These are phyloP conservation scores for Penicillium sp. DNA, from an alignment of 2,329 filamentous ascomycete genomes.

Conservation along the genomic window DNA sequence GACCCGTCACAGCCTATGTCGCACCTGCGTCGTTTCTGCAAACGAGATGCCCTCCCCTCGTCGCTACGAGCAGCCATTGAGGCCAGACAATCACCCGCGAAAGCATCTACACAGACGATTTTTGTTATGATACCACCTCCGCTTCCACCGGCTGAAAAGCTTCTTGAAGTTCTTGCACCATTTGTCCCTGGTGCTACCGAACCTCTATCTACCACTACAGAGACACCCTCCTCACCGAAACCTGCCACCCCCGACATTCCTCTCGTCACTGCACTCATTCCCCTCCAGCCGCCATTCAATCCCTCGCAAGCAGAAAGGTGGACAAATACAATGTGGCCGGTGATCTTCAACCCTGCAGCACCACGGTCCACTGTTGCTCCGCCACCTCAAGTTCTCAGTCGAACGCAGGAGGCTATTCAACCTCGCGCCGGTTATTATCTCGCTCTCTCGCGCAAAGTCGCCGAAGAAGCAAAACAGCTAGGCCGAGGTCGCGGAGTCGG, in stretches of 20 bases:
- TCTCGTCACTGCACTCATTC: conserved; percentile 34
- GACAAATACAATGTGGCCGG: conserved; percentile 41
- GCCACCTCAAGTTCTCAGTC: conserved; percentile 35
- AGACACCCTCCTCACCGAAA: conserved; percentile 5
- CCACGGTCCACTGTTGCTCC: conserved; percentile 41
- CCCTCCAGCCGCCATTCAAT: conserved; percentile 39
- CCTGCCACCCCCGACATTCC: conserved; percentile 15
- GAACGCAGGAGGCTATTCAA: conserved; percentile 32
- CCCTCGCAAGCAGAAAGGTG: conserved; percentile 39
- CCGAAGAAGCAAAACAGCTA: conserved; percentile 33
- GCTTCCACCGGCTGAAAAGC: conserved; percentile 30
- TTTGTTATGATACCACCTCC: conserved; percentile 41
- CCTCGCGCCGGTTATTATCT: conserved; percentile 38
- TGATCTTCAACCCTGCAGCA: conserved; percentile 42
- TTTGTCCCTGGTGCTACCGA: conserved; percentile 26
- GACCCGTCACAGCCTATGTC: conserved; percentile 29
- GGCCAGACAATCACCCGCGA: conserved; percentile 10
- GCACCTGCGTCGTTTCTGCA: conserved; percentile 42
- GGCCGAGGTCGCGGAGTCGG: conserved; percentile 39
- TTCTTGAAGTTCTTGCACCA: conserved; percentile 35
- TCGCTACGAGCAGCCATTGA: conserved; percentile 23
- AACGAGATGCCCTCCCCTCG: conserved; percentile 32
- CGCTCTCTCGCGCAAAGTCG: conserved; percentile 36
- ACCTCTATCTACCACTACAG: no score
- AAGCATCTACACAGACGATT: conserved; percentile 27